phyloP scores from a whole-genome alignment of 768 basidiomycete species.

The Mycena sanguinolenta region DNA sequence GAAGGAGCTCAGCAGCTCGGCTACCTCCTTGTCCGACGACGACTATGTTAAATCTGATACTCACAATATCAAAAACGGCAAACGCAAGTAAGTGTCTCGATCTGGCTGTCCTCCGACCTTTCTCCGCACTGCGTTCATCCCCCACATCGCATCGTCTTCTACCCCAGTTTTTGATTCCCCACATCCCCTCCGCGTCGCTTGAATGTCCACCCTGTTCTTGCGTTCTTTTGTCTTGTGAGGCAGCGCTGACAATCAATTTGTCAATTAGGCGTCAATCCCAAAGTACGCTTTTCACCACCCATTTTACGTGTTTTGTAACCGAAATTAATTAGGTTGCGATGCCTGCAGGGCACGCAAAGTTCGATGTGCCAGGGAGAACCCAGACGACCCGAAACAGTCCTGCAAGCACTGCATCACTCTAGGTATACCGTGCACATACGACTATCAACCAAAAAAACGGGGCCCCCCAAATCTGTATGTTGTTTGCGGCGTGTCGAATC shows the following conservation, averaged over 20 bases:
- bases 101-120: constrained; percentile 61
- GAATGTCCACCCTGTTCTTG: constrained; percentile 43
- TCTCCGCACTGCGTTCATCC: constrained; percentile 59
- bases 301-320: constrained; percentile 37
- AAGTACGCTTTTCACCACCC: constrained; percentile 62
- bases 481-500: constrained; percentile 18
- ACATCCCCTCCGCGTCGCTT: constrained; percentile 48
- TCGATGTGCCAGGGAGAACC: constrained; percentile 83
- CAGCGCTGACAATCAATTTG: constrained; percentile 52
- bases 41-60: constrained; percentile 62
- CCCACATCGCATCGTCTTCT: constrained; percentile 41
- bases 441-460: constrained; percentile 94
- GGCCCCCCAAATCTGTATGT: constrained; percentile 92
- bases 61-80: constrained; percentile 77
- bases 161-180: constrained; percentile 51
- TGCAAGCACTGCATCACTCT: constrained; percentile 92
- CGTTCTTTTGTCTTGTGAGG: constrained; percentile 37
- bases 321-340: constrained; percentile 74
- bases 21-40: constrained; percentile 78
- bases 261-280: constrained; percentile 83
- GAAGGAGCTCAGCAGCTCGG: constrained; percentile 71
- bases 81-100: constrained; percentile 77
- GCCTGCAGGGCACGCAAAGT: constrained; percentile 91
- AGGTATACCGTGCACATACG: constrained; percentile 88
- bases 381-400: constrained; percentile 80